Evolutionary conservation across 305 asterid genomes (phyloP).

Genomic region (Fraxinus baroniana): DNA sequence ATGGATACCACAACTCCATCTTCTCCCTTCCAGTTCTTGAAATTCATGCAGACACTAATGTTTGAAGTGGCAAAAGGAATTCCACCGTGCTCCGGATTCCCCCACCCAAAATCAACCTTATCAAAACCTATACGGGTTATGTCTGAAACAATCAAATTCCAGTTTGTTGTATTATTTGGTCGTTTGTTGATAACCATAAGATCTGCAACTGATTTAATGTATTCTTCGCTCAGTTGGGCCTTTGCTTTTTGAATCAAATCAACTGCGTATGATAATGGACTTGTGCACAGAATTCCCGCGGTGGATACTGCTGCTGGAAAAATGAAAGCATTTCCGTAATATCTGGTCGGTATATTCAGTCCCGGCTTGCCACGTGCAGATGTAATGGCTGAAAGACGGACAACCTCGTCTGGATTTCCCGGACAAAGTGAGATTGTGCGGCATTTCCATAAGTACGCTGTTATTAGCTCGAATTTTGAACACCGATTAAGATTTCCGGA

Average conservation of each 20-base stretch:
- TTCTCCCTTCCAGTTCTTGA: constrained; percentile 12
- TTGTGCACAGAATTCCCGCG: constrained; percentile 3
- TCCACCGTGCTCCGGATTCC: constrained; percentile 27
- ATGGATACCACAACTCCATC: constrained; percentile 20
- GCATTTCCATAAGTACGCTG: constrained; percentile 25
- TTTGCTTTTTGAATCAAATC: constrained; percentile 17
- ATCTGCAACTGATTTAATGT: constrained; percentile 18
- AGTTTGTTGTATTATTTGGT: neutral
- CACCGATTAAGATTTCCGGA: neutral
- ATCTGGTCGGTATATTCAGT: constrained; percentile 10
- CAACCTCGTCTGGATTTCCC: neutral
- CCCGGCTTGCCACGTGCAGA: neutral
- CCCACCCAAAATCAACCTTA: constrained; percentile 34
- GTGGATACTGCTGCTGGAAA: constrained; percentile 12
- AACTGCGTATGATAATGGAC: constrained; percentile 15
- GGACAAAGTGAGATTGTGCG: constrained; percentile 21
- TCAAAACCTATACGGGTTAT: constrained; percentile 12
- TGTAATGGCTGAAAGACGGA: neutral
- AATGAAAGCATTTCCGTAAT: constrained; percentile 25
- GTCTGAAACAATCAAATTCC: constrained; percentile 19
- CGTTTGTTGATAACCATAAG: neutral
- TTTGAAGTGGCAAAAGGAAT: neutral
- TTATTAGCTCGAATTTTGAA: constrained; percentile 16
- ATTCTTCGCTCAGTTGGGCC: constrained; percentile 13
- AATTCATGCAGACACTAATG: neutral